Base-by-base conservation (phyloP, 2,329 filamentous ascomycete species). In the Cordyceps tenuipes region DNA sequence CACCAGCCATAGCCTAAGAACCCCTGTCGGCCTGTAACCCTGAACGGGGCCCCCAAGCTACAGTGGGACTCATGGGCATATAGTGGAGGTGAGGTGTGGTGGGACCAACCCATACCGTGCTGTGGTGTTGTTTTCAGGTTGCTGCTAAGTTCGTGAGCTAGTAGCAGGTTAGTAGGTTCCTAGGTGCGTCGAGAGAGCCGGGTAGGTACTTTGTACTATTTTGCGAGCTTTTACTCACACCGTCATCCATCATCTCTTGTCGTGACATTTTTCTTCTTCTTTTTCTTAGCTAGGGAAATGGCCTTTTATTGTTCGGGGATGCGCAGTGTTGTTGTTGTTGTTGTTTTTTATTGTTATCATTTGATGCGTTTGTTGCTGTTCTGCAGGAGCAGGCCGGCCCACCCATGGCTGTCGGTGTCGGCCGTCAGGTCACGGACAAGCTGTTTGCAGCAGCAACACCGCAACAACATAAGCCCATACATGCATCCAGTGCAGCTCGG, bases 11-110 rank as follows among this genome's bases (percentile, higher is more conserved):
- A 34, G 48, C 48, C 48, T 50, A 15, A 31, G 29, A 31, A 50
- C 29, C 51, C 51, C 51, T 53, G 51, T 43, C 51, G 36, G 36
- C 21, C 51, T 53, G 51, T 53, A 43, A 53, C 51, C 36, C 21
- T 29, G 51, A n/a, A 53, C 26, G 48, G 51, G 39, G 51, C 21
- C 36, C 51, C 21, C 51, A 41, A 53, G 39, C 34, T 53, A 29
- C 36, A 43, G 51, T 53, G 51, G 51, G 23, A 9, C 15, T 3
- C 5, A 43, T 17, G 43, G 36, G 19, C n/a, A 29, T 39, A 52
- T 36, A 41, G 50, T 52, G 50, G 49, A 23, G 10, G 17, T 3
- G 13, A 26, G 19, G 51, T 53, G 36, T 10, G 21, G 50, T 41
- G 51, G 51, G 34, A 21, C 21, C 51, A 50, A 50, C 34, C 17